Conservation (phyloP, 768 basidiomycete species). For the Clitopilus passeckerianus region DNA sequence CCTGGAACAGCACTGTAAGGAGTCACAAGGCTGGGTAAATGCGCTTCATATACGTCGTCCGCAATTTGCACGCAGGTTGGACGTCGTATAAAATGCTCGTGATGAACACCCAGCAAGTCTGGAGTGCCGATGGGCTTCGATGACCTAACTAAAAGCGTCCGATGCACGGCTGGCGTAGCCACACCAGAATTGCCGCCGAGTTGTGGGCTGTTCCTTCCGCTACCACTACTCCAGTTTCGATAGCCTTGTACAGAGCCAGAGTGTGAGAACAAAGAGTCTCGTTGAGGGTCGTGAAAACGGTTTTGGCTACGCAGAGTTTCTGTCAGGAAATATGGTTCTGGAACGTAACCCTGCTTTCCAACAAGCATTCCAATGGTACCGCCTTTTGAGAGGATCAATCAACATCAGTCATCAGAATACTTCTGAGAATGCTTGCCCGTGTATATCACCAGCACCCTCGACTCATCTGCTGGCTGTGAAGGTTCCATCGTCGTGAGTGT, state of each 20-base stretch:
- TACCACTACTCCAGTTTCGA: constrained; percentile 63
- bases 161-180: constrained; percentile 21
- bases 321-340: constrained; percentile 84
- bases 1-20: constrained; percentile 64
- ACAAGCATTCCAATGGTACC: constrained; percentile 90
- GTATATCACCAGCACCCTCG: constrained; percentile 82
- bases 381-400: constrained; percentile 24
- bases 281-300: constrained; percentile 88
- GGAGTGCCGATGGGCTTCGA: constrained; percentile 58
- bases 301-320: constrained; percentile 78
- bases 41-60: constrained; percentile 66
- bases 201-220: constrained; percentile 52
- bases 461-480: constrained; percentile 53
- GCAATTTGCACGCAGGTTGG: constrained; percentile 45
- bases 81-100: constrained; percentile 19
- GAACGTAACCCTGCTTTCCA: constrained; percentile 71
- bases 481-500: constrained; percentile 41
- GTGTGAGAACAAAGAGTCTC: constrained; percentile 83
- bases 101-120: constrained; percentile 25
- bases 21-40: constrained; percentile 73
- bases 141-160: constrained; percentile 59
- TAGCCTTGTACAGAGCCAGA: constrained; percentile 76
- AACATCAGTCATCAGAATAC: background rate
- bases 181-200: constrained; percentile 14
- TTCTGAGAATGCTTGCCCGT: constrained; percentile 39